Percentiles rank a stretch among this genome's conserved stretches.
Evolutionary conservation across 129 eudicot genomes (phyloP).

Genomic region (Centrapalus pauciflorus): DNA sequence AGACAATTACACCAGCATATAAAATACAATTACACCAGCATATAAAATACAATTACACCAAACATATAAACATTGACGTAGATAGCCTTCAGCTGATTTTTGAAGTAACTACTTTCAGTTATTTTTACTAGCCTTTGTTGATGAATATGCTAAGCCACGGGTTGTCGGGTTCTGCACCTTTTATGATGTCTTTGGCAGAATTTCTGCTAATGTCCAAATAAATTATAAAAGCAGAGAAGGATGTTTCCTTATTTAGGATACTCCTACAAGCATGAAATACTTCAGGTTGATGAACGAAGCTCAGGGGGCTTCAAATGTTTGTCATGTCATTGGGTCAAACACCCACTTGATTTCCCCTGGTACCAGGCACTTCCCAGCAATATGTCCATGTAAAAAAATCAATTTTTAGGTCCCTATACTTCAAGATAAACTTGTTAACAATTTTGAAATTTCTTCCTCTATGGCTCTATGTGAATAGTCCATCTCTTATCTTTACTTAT

Average conservation of each 20-base stretch:
- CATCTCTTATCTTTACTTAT: background rate
- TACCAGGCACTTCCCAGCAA: background rate
- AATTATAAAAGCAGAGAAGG: background rate
- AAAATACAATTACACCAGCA: too few relatives aligned
- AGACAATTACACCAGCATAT: too few relatives aligned
- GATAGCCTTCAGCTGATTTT: slow-evolving; percentile 1
- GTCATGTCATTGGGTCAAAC: background rate
- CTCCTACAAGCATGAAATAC: background rate
- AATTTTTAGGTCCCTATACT: background rate
- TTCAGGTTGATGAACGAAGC: background rate
- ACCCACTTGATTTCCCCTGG: background rate
- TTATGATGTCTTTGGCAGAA: background rate
- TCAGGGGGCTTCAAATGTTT: background rate
- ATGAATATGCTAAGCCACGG: background rate
- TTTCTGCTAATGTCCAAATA: background rate
- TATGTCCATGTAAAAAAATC: background rate
- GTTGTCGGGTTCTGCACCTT: background rate
- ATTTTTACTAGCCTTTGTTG: background rate
- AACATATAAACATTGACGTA: background rate
- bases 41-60: too few relatives aligned
- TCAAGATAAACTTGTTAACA: background rate
- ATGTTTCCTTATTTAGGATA: background rate
- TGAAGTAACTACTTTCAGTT: background rate
- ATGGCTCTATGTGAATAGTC: background rate
- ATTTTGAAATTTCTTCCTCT: background rate